Evolutionary conservation across 2,329 filamentous ascomycete genomes (phyloP), one percentile per base, ranked within the genome.

Genomic region (Aspergillus versicolor): DNA sequence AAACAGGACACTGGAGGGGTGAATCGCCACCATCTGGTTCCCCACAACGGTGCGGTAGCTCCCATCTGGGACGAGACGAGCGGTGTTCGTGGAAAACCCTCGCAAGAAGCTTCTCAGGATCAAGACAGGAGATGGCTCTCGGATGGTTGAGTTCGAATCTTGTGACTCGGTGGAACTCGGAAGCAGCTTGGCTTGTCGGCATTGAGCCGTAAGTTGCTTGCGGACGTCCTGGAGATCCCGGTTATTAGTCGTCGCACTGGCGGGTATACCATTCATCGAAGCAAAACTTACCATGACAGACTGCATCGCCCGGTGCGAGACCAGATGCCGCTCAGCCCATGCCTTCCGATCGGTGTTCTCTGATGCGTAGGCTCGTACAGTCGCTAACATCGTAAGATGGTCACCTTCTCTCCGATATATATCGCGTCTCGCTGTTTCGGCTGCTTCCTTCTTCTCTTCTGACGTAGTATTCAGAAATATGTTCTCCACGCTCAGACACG

Each of bases 271-370:
- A 19, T 42, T 19, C 15, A 15, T 9, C 19, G 15, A 30, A 5
- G 40, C 21, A 21, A 8, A 45, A 43, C 34, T 56, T 65, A 77
- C 80, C 83, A 88, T 85, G 3, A 86, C 84, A 15, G 81, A 82
- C 62, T 84, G 82, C 85, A 88, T 88, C 3, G 85, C 84, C 40
- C 85, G 79, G 63, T 88, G 85, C 2, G 79, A 84, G 11, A 88
- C 81, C 59, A 84, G 77, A 62, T 85, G 83, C 60, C 77, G 76
- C 56, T 82, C 78, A 30, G 83, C 82, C 85, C 85, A 88, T 17
- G 76, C 75, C 61, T 83, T 85, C 12, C 85, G 79, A 65, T 88
- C 82, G 1, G 79, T 75, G 17, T 79, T 75, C 60, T 88, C 85
- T 17, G 79, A 77, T 0, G 82, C 79, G 67, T 87, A 88, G 3